A percentile compares a stretch with the other conserved stretches of the same genome.
Evolutionary conservation across 768 basidiomycete genomes (phyloP).

Genomic region (Phanerochaete carnosa): DNA sequence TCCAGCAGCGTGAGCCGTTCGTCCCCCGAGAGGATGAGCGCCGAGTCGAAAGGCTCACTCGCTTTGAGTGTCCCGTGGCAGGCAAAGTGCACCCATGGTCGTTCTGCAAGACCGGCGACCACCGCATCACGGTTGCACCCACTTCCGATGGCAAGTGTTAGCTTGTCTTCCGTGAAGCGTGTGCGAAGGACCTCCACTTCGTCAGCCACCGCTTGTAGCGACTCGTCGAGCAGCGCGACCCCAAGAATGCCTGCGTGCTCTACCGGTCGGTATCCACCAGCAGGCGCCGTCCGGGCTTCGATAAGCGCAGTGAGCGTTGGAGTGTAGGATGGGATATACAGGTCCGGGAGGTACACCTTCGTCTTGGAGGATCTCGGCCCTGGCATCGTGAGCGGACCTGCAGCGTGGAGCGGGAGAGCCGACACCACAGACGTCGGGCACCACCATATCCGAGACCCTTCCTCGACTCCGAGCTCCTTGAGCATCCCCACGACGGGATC

Average conservation of each 20-base stretch:
- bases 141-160: background rate
- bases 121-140: slow-evolving; percentile 7
- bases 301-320: slow-evolving; percentile 25
- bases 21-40: slow-evolving; percentile 27
- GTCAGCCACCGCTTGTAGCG: background rate
- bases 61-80: slow-evolving; percentile 19
- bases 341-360: slow-evolving; percentile 15
- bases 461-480: background rate
- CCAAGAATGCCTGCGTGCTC: slow-evolving; percentile 7
- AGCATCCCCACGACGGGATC: background rate
- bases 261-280: background rate
- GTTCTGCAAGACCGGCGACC: slow-evolving; percentile 1
- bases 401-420: slow-evolving; percentile 33
- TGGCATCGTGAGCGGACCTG: slow-evolving; percentile 21
- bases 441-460: slow-evolving; percentile 17
- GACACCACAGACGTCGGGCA: slow-evolving; percentile 28
- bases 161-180: background rate
- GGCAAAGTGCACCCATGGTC: slow-evolving; percentile 25
- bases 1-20: slow-evolving; percentile 14
- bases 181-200: background rate
- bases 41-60: slow-evolving; percentile 25
- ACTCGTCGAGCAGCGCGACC: background rate
- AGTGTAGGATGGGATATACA: slow-evolving; percentile 27
- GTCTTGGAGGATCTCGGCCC: background rate
- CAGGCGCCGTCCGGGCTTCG: background rate